Percentiles rank a stretch among this genome's conserved stretches.
Evolutionary conservation across 2,329 filamentous ascomycete species (phyloP).

Genomic region (Parastagonospora avenae): DNA sequence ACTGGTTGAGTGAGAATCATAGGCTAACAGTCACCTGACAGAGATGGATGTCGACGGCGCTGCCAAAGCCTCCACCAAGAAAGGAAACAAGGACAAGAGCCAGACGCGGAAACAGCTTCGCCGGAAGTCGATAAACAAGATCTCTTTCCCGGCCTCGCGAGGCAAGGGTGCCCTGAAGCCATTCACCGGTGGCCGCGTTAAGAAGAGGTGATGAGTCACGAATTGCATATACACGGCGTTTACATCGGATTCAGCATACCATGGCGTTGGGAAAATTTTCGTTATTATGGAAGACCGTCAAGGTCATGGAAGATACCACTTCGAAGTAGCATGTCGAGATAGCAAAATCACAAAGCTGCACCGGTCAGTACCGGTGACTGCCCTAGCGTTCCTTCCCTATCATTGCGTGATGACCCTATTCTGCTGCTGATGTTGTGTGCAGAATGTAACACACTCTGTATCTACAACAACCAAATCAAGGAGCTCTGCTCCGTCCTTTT

Average conservation of each 20-base stretch:
- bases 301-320: constrained; percentile 35
- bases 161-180: constrained; percentile 45
- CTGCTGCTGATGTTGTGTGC: not conserved
- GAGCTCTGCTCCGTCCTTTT: too few species aligned
- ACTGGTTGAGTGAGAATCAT: constrained; percentile 37
- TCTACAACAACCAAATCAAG: too few species aligned
- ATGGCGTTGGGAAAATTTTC: constrained; percentile 23
- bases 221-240: constrained; percentile 21
- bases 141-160: constrained; percentile 42
- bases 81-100: constrained; percentile 40
- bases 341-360: not conserved
- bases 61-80: constrained; percentile 16
- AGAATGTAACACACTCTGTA: too few species aligned
- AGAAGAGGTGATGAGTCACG: constrained; percentile 32
- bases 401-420: not conserved
- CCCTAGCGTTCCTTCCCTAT: not conserved
- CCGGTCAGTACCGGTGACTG: not conserved
- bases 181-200: constrained; percentile 34
- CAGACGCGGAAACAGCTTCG: constrained; percentile 44
- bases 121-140: constrained; percentile 47
- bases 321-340: constrained; percentile 4
- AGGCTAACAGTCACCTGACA: constrained; percentile 40
- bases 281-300: constrained; percentile 15
- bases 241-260: constrained; percentile 23
- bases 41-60: constrained; percentile 49